Evolutionary conservation across 768 basidiomycete genomes (phyloP).

Genomic region (Leccinum olivaceopallidum): DNA sequence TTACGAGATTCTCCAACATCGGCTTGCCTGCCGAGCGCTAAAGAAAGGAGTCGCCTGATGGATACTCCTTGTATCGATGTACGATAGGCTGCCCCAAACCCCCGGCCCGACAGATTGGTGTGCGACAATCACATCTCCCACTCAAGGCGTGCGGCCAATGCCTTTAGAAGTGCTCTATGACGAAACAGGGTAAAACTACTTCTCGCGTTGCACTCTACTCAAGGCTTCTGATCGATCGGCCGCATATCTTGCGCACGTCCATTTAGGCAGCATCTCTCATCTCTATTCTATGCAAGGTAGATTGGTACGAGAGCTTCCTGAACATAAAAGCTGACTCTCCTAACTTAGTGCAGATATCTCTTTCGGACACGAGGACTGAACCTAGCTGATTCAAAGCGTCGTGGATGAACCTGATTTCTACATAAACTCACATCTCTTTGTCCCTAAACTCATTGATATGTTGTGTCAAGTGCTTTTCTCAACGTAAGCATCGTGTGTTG

Average conservation of each 20-base stretch:
- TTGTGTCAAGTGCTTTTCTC: neutral
- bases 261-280: neutral
- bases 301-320: neutral
- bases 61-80: neutral
- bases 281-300: neutral
- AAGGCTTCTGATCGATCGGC: neutral
- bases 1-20: neutral
- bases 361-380: neutral
- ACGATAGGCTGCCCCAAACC: neutral
- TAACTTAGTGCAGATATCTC: neutral
- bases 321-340: neutral
- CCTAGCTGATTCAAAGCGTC: too few relatives aligned
- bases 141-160: neutral
- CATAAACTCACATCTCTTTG: neutral
- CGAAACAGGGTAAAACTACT: neutral
- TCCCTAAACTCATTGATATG: neutral
- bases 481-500: neutral
- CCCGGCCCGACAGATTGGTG: neutral
- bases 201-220: neutral
- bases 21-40: neutral
- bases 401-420: too few relatives aligned
- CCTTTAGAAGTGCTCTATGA: neutral
- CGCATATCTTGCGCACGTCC: neutral
- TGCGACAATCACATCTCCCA: neutral
- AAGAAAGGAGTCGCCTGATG: neutral